Percentiles rank a stretch among this genome's conserved stretches.
Evolutionary conservation across 2,329 filamentous ascomycete species (phyloP).

Genomic region (Stylonectria norvegica): DNA sequence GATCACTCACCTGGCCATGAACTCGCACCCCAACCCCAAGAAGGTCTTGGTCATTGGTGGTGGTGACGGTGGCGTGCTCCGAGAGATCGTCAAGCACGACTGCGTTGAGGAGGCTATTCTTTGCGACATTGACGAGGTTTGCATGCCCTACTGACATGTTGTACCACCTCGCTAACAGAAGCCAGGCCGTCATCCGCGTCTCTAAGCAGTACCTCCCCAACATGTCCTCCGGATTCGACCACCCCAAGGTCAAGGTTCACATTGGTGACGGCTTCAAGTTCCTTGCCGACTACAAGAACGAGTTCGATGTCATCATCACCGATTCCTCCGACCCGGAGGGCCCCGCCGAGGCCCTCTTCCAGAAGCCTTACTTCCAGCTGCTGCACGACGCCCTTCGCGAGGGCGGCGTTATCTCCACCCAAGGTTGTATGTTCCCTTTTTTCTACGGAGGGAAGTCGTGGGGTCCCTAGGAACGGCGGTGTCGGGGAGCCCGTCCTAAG

Average conservation of each 20-base stretch:
- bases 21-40: conserved; percentile 97
- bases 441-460: conserved; percentile 39
- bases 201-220: conserved; percentile 96
- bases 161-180: conserved; percentile 3
- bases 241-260: conserved; percentile 90
- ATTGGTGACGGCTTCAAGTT: conserved; percentile 99
- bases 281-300: conserved; percentile 91
- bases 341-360: conserved; percentile 92
- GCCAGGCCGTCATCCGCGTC: conserved; percentile 86
- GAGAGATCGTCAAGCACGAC: conserved; percentile 98
- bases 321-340: conserved; percentile 97
- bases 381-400: conserved; percentile 85
- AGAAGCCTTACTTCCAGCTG: conserved; percentile 98
- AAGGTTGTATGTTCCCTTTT: conserved; percentile 98
- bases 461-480: conserved; percentile 35
- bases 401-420: conserved; percentile 97
- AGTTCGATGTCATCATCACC: conserved; percentile 99
- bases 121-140: conserved; percentile 94
- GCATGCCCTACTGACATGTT: conserved; percentile 42
- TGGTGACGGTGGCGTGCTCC: conserved; percentile 94
- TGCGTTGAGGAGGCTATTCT: conserved; percentile 93
- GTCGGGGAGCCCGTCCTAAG: conserved; percentile 21
- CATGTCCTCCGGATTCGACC: conserved; percentile 90
- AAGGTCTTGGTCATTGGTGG: conserved; percentile 98
- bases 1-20: conserved; percentile 98